Evolutionary conservation across 768 basidiomycete species (phyloP), one percentile per base, ranked within the genome.

Genomic region (Leccinum variicolor): DNA sequence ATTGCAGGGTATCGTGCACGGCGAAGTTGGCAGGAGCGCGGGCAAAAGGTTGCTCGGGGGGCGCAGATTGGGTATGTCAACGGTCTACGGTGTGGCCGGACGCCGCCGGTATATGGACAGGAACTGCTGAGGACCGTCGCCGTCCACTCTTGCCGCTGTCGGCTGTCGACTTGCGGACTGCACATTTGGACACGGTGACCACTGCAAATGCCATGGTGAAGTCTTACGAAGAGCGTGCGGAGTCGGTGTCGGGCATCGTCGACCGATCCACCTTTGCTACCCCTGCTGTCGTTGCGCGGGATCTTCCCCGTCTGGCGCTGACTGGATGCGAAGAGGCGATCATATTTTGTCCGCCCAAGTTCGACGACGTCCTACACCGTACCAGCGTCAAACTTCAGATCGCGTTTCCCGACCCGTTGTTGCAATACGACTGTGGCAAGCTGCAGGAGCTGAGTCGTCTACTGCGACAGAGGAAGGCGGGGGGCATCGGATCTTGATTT

Each of bases 391-490:
- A 92, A 69, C 79, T 93, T 29, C 92, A 94, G 64, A 92, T 98
- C 54, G 94, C 93, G 2, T 97, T 98, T 70, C 95, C 95, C 0
- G 92, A 95, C 63, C 84, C 87, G 4, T 78, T 96, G 31, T 79
- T 97, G 7, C 94, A 97, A 68, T 97, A 94, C 69, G 95, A 98
- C 70, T 97, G 95, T 66, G 95, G 95, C 47, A 98, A 98, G 68
- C 81, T 98, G 13, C 95, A 97, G 66, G 82, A 86, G 56, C 82
- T 98, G 8, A 82, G 85, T n/a, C 76, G 75, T 25, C 76, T 98
- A 26, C 78, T 98, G 10, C 84, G 92, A 46, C 84, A 90, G 71
- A 90, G 85, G 72, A 93, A 94, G 68, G 83, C 85, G 0, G 92
- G 85, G 6, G 93, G 94, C 94, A 97, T 69, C 89, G 95, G 7